A percentile compares a stretch with the other conserved stretches of the same genome.
Conservation (phyloP, 176 grass and related monocot species). For the Typha latifolia region DNA sequence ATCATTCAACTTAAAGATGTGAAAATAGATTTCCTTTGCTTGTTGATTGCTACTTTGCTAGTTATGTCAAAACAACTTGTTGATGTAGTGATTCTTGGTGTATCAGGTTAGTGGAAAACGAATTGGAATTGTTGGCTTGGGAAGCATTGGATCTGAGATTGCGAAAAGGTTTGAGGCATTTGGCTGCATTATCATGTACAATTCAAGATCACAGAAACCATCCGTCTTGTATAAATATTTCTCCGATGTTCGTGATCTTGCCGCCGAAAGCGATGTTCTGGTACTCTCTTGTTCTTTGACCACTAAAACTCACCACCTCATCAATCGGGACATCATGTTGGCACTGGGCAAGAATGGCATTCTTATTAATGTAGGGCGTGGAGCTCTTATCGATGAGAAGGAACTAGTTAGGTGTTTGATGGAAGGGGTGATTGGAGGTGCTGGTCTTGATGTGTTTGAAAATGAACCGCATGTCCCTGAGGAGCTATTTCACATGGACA, state of each 20-base stretch:
- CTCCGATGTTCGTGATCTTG: constrained; percentile 1
- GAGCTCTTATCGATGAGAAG: constrained; percentile 24
- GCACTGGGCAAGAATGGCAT: constrained; percentile 37
- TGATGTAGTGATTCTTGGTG: background rate
- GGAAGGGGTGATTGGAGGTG: constrained; percentile 23
- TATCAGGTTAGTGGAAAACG: constrained; percentile 39
- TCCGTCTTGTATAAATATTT: constrained; percentile 19
- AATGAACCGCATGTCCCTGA: constrained; percentile 23
- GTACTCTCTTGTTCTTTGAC: constrained; percentile 27
- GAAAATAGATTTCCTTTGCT: too few relatives aligned
- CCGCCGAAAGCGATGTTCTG: constrained; percentile 27
- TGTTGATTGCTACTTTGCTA: too few relatives aligned
- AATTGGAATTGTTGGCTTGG: constrained; percentile 52
- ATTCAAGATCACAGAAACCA: constrained; percentile 23
- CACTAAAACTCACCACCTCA: constrained; percentile 28
- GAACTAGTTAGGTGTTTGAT: constrained; percentile 25
- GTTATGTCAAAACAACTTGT: background rate
- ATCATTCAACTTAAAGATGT: too few relatives aligned
- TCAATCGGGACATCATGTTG: constrained; percentile 27
- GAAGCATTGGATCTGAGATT: constrained; percentile 37
- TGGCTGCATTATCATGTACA: constrained; percentile 34
- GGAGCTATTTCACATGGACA: constrained; percentile 44
- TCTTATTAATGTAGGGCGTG: constrained; percentile 39
- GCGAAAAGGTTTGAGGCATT: constrained; percentile 45
- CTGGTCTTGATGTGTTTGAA: constrained; percentile 53